phyloP scores from a whole-genome alignment of 129 eudicot species.

The Chrysanthemum makinoi region DNA sequence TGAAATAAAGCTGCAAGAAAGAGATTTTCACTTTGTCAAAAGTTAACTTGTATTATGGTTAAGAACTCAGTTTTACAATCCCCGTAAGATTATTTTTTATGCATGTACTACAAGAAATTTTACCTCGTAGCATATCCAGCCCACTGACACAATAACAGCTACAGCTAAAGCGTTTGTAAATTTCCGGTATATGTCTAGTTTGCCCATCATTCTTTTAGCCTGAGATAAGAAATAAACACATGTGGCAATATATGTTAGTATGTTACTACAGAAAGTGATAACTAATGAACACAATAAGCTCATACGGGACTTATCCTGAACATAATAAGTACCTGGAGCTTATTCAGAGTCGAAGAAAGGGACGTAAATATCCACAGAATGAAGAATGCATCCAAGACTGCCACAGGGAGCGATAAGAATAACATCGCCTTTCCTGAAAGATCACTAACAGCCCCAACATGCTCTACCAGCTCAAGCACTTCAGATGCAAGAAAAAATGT shows the following conservation, averaged over 20 bases:
- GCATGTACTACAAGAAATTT: constrained; percentile 5
- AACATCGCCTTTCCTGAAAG: constrained; percentile 93
- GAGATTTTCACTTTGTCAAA: constrained; percentile 4
- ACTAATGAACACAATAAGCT: not conserved
- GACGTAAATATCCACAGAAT: constrained; percentile 94
- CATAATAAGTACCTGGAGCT: constrained; percentile 74
- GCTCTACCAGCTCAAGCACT: constrained; percentile 92
- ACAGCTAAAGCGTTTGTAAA: constrained; percentile 96
- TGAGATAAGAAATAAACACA: constrained; percentile 27
- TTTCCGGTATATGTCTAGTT: constrained; percentile 92
- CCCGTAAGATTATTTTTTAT: not conserved
- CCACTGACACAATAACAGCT: constrained; percentile 92
- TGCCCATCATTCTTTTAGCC: constrained; percentile 94
- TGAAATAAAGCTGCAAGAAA: constrained; percentile 76
- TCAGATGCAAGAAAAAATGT: constrained; percentile 95
- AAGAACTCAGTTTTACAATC: not conserved
- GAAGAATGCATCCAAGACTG: constrained; percentile 96
- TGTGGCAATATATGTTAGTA: constrained; percentile 1
- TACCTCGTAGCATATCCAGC: constrained; percentile 99
- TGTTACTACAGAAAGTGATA: no score
- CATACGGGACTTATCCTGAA: not conserved
- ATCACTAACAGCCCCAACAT: constrained; percentile 97
- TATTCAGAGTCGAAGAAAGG: constrained; percentile 82
- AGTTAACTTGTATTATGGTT: not conserved
- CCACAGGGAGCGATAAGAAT: constrained; percentile 95